Conservation (phyloP, 345 rosid species). For the Lumnitzera littorea region DNA sequence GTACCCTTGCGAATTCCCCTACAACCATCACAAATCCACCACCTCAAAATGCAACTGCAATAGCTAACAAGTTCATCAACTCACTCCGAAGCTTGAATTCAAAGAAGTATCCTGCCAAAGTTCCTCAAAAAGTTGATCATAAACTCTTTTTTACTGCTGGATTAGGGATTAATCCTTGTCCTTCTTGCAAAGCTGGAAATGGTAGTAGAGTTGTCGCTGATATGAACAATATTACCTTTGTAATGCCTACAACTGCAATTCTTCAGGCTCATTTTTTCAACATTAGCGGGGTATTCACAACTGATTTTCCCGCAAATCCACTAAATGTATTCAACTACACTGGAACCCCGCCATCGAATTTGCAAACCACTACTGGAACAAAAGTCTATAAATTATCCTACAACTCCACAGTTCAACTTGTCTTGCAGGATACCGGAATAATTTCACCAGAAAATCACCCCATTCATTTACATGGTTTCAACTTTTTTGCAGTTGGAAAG, state of each 20-base stretch:
- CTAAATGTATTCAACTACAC: conserved; percentile 10
- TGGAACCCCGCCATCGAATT: conserved; percentile 5
- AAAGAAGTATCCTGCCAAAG: conserved; percentile 14
- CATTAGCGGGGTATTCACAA: not conserved
- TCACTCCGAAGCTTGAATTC: conserved; percentile 11
- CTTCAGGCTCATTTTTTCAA: conserved; percentile 6
- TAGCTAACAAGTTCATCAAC: conserved; percentile 15
- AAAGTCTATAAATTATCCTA: conserved; percentile 5
- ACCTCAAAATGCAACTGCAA: conserved; percentile 11
- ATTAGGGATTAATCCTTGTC: conserved; percentile 17
- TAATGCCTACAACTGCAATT: not conserved
- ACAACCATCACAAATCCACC: not conserved
- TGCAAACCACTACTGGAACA: conserved; percentile 7
- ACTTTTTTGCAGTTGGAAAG: conserved; percentile 12
- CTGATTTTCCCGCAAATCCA: conserved; percentile 10
- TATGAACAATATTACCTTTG: conserved; percentile 12
- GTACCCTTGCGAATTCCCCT: conserved; percentile 4
- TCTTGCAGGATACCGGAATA: conserved; percentile 12
- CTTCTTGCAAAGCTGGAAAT: conserved; percentile 6
- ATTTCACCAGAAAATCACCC: conserved; percentile 10
- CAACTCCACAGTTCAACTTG: conserved; percentile 8
- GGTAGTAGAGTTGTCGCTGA: conserved; percentile 2
- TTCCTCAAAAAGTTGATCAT: conserved; percentile 12
- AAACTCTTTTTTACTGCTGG: conserved; percentile 18
- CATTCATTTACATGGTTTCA: conserved; percentile 13